These are phyloP conservation scores for Alternaria angustiovoidea DNA, from an alignment of 2,329 filamentous ascomycete species.

Conservation along the genomic window DNA sequence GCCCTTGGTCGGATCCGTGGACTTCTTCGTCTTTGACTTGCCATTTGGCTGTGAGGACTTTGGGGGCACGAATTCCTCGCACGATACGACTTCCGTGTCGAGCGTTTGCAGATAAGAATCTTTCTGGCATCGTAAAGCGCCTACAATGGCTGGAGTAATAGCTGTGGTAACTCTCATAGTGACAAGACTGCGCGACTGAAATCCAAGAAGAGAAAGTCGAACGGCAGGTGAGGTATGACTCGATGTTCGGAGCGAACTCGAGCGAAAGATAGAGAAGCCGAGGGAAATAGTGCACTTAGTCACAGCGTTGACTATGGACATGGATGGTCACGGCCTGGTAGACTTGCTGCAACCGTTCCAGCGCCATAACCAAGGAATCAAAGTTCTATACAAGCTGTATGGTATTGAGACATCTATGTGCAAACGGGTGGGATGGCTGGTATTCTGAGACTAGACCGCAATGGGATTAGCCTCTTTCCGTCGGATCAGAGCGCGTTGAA, in stretches of 20 bases:
- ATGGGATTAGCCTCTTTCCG: not conserved
- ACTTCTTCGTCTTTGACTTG: slow-evolving; percentile 41
- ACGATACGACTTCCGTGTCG: slow-evolving; percentile 44
- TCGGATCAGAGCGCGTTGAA: not conserved
- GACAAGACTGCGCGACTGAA: not conserved
- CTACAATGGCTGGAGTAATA: slow-evolving; percentile 36
- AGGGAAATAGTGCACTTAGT: slow-evolving; percentile 23
- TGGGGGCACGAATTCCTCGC: slow-evolving; percentile 37
- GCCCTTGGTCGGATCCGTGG: slow-evolving; percentile 33
- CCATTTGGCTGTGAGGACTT: slow-evolving; percentile 21
- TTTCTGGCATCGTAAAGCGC: slow-evolving; percentile 43
- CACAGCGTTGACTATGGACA: slow-evolving; percentile 18
- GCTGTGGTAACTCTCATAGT: slow-evolving; percentile 28
- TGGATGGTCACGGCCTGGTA: not conserved
- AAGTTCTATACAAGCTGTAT: not conserved
- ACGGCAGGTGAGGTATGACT: slow-evolving; percentile 8
- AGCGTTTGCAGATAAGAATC: slow-evolving; percentile 43
- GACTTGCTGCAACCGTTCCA: not conserved
- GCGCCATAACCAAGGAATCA: not conserved
- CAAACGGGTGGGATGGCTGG: not conserved
- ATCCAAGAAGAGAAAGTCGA: not conserved
- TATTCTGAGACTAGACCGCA: not conserved
- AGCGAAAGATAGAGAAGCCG: slow-evolving; percentile 21
- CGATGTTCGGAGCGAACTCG: slow-evolving; percentile 5
- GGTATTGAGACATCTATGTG: not conserved